These are phyloP conservation scores for Trichoderma orchidacearum DNA, from an alignment of 495 filamentous ascomycete species.

Conservation along the genomic window DNA sequence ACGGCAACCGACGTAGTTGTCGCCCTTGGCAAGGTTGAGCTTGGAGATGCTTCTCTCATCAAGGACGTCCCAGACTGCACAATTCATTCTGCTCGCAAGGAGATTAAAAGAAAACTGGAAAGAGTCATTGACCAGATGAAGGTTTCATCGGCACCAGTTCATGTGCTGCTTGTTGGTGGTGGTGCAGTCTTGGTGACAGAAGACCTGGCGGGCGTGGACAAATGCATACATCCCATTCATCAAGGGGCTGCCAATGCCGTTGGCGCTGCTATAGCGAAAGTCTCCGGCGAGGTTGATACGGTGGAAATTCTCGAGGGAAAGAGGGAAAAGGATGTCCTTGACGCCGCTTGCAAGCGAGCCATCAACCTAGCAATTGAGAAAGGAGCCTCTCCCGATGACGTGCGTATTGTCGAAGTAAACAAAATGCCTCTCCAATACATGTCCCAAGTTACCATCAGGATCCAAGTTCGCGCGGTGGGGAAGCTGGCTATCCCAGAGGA, in stretches of 20 bases:
- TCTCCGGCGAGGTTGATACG: slow-evolving; percentile 22
- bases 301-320: slow-evolving; percentile 18
- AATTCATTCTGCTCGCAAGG: neutral
- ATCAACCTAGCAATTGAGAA: slow-evolving; percentile 9
- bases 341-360: slow-evolving; percentile 17
- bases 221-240: neutral
- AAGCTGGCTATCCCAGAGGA: neutral
- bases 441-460: neutral
- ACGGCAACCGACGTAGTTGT: neutral
- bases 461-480: neutral
- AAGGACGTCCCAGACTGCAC: neutral
- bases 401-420: slow-evolving; percentile 30
- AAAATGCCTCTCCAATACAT: slow-evolving; percentile 18
- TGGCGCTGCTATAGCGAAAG: slow-evolving; percentile 28
- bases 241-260: slow-evolving; percentile 41
- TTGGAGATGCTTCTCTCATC: neutral
- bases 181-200: neutral
- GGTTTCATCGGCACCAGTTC: neutral
- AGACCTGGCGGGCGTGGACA: neutral
- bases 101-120: neutral
- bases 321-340: slow-evolving; percentile 12
- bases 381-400: neutral
- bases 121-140: neutral
- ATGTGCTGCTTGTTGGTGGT: neutral
- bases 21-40: neutral